Conservation (phyloP, 2,329 filamentous ascomycete genomes). For the Paraphaeosphaeria minitans region DNA sequence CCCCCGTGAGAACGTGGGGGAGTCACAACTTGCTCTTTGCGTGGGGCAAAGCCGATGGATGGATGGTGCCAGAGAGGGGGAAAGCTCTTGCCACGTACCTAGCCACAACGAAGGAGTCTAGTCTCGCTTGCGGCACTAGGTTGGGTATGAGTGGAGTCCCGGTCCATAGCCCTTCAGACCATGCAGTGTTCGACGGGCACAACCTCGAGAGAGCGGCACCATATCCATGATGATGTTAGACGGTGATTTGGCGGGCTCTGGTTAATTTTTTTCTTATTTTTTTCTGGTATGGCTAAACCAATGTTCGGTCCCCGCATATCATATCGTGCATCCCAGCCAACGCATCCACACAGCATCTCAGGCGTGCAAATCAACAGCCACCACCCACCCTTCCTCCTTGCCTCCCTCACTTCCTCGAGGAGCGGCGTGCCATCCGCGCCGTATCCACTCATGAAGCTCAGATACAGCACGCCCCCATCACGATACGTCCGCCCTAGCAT, state of each 20-base stretch:
- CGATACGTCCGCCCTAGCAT: slow-evolving; percentile 21
- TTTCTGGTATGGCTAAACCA: too few species aligned
- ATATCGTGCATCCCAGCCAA: too few species aligned
- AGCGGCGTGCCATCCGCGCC: slow-evolving; percentile 23
- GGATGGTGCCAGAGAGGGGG: too few species aligned
- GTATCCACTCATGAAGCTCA: slow-evolving; percentile 31
- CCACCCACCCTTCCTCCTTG: slow-evolving; percentile 34
- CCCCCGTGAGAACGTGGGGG: too few species aligned
- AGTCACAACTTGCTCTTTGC: too few species aligned
- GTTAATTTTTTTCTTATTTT: too few species aligned
- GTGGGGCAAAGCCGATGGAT: too few species aligned
- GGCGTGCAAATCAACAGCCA: slow-evolving; percentile 19
- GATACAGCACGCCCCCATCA: slow-evolving; percentile 26
- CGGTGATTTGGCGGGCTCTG: too few species aligned
- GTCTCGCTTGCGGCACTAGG: not conserved
- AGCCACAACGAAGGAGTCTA: not conserved
- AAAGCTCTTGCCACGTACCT: not conserved
- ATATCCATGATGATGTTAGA: not conserved
- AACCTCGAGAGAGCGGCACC: not conserved
- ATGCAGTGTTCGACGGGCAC: not conserved
- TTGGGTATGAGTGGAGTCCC: too few species aligned
- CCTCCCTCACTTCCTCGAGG: slow-evolving; percentile 30
- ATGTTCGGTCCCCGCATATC: too few species aligned
- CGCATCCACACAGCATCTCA: not conserved
- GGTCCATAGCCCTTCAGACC: not conserved